These are phyloP conservation scores for Coprinellus micaceus DNA, from an alignment of 768 basidiomycete genomes.

Conservation along the genomic window DNA sequence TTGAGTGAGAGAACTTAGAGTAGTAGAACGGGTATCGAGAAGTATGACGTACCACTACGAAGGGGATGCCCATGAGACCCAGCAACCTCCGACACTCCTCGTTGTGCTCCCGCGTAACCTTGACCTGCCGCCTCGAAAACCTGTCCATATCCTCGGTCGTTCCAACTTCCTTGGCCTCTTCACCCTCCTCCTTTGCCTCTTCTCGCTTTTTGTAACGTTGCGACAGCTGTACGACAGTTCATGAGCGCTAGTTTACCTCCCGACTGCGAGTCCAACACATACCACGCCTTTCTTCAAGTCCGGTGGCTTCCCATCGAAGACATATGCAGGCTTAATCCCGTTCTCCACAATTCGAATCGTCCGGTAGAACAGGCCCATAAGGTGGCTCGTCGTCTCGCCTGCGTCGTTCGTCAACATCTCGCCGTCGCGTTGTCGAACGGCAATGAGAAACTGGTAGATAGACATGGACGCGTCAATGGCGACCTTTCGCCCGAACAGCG, in stretches of 20 bases:
- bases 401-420: conserved; percentile 96
- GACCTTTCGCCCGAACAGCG: conserved; percentile 95
- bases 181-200: conserved; percentile 91
- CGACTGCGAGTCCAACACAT: conserved; percentile 44
- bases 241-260: no score
- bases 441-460: conserved; percentile 97
- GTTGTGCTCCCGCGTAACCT: conserved; percentile 94
- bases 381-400: conserved; percentile 95
- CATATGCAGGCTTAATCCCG: conserved; percentile 96
- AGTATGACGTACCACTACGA: conserved; percentile 65
- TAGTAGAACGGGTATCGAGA: not conserved
- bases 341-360: conserved; percentile 98
- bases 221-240: conserved; percentile 68
- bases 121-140: conserved; percentile 86
- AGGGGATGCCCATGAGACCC: conserved; percentile 94
- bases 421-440: conserved; percentile 93
- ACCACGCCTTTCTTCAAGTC: conserved; percentile 97
- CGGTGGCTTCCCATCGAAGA: conserved; percentile 98
- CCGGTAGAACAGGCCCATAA: conserved; percentile 98
- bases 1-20: conserved; percentile 32
- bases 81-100: conserved; percentile 89
- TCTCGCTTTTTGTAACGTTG: conserved; percentile 91
- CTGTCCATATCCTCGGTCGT: conserved; percentile 91
- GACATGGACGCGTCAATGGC: conserved; percentile 98
- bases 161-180: conserved; percentile 95